phyloP scores from a whole-genome alignment of 768 basidiomycete species.

The Clavulina sp. region DNA sequence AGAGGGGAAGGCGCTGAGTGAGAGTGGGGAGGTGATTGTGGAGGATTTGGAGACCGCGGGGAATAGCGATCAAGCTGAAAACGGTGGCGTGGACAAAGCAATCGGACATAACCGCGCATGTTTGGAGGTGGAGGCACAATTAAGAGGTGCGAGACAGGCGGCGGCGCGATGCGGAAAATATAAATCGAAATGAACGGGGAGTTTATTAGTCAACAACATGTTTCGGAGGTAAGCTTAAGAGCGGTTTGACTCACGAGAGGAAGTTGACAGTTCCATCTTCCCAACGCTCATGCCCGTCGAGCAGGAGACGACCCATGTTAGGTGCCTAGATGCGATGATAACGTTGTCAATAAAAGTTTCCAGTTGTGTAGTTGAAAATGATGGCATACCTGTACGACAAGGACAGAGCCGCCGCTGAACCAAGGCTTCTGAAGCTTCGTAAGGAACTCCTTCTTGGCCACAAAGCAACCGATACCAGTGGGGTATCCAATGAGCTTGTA shows the following conservation, averaged over 20 bases:
- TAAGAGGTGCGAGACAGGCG: too few species aligned
- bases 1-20: conserved; percentile 52
- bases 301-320: not conserved
- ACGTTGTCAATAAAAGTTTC: conserved; percentile 31
- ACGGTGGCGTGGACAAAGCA: too few species aligned
- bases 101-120: too few species aligned
- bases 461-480: conserved; percentile 63
- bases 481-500: conserved; percentile 88
- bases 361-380: conserved; percentile 40
- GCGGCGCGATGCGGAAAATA: too few species aligned
- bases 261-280: conserved; percentile 82
- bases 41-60: too few species aligned
- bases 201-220: too few species aligned
- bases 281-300: conserved; percentile 6
- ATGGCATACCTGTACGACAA: conserved; percentile 49
- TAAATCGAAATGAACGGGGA: too few species aligned
- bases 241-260: conserved; percentile 24
- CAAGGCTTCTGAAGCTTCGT: conserved; percentile 40
- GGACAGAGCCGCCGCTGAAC: conserved; percentile 73
- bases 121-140: too few species aligned
- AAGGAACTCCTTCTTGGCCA: conserved; percentile 56
- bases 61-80: too few species aligned
- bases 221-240: too few species aligned
- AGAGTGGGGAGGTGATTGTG: conserved; percentile 63
- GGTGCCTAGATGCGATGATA: not conserved